A percentile compares a stretch with the other conserved stretches of the same genome.
phyloP scores from a whole-genome alignment of 306 rosid species.

The Lathyrus aphaca region DNA sequence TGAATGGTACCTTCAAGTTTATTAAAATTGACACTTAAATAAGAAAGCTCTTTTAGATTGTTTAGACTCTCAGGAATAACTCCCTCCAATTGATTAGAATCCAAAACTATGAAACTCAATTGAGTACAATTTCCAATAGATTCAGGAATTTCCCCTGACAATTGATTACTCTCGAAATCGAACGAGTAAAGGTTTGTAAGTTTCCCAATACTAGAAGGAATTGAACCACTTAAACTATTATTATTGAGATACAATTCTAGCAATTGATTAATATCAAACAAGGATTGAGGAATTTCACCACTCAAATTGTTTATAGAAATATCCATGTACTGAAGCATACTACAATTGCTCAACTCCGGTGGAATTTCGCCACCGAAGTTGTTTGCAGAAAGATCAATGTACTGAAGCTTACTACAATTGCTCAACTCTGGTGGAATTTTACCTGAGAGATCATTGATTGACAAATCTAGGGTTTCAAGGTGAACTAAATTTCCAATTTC shows the following conservation, averaged over 20 bases:
- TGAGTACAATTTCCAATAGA: conserved; percentile 72
- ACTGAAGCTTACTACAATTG: conserved; percentile 53
- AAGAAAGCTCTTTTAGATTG: conserved; percentile 49
- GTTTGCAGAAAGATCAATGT: conserved; percentile 52
- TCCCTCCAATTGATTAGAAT: conserved; percentile 51
- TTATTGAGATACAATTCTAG: conserved; percentile 38
- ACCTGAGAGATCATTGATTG: conserved; percentile 12
- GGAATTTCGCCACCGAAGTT: conserved; percentile 38
- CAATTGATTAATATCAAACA: conserved; percentile 48
- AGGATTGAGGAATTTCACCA: conserved; percentile 58
- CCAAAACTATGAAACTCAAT: conserved; percentile 44
- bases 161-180: conserved; percentile 43
- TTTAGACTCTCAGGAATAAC: conserved; percentile 62
- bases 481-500: conserved; percentile 47
- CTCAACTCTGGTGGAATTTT: conserved; percentile 22
- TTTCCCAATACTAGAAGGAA: conserved; percentile 63
- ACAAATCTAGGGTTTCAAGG: conserved; percentile 36
- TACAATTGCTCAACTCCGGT: conserved; percentile 45
- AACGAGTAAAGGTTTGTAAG: conserved; percentile 40
- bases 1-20: conserved; percentile 62
- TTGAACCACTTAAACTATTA: conserved; percentile 60
- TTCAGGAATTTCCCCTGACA: conserved; percentile 62
- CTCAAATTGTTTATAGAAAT: conserved; percentile 51
- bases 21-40: conserved; percentile 40
- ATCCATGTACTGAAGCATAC: conserved; percentile 47